These are phyloP conservation scores for Clarireedia hainanense DNA, from an alignment of 2,329 filamentous ascomycete species.

Conservation along the genomic window DNA sequence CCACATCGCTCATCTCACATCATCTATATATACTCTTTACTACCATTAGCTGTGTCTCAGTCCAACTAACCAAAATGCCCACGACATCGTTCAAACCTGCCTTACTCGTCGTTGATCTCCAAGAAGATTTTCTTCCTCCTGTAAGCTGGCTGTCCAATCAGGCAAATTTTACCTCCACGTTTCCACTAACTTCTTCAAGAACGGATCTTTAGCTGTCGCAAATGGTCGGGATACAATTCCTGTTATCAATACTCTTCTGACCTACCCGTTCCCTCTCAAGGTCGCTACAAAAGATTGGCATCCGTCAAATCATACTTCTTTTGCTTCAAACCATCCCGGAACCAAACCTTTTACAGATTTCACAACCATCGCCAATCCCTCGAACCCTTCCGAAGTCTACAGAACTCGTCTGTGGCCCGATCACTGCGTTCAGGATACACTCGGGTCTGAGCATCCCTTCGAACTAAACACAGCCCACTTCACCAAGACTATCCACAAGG, in stretches of 20 bases:
- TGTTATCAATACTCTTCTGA: slow-evolving; percentile 66
- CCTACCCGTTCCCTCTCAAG: slow-evolving; percentile 61
- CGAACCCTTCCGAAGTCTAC: slow-evolving; percentile 54
- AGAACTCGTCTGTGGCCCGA: slow-evolving; percentile 74
- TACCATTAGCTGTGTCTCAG: background rate
- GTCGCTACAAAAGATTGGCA: slow-evolving; percentile 94
- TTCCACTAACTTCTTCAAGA: slow-evolving; percentile 38
- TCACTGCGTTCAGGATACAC: slow-evolving; percentile 74
- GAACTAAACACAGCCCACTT: slow-evolving; percentile 57
- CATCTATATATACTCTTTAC: background rate
- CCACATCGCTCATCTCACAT: background rate
- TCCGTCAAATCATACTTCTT: slow-evolving; percentile 75
- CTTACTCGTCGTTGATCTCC: slow-evolving; percentile 76
- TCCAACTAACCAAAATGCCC: background rate
- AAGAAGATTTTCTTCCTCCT: slow-evolving; percentile 91
- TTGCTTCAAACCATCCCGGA: slow-evolving; percentile 68
- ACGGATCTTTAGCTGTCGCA: slow-evolving; percentile 76
- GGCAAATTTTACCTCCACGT: background rate
- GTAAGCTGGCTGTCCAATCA: slow-evolving; percentile 42
- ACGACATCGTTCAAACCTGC: slow-evolving; percentile 39
- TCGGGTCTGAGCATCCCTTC: slow-evolving; percentile 64
- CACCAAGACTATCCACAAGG: slow-evolving; percentile 70
- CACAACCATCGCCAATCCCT: slow-evolving; percentile 58
- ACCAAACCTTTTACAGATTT: slow-evolving; percentile 61
- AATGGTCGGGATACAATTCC: slow-evolving; percentile 63